phyloP scores from a whole-genome alignment of 2,329 filamentous ascomycete species.

The Pseudomassariella vexata region DNA sequence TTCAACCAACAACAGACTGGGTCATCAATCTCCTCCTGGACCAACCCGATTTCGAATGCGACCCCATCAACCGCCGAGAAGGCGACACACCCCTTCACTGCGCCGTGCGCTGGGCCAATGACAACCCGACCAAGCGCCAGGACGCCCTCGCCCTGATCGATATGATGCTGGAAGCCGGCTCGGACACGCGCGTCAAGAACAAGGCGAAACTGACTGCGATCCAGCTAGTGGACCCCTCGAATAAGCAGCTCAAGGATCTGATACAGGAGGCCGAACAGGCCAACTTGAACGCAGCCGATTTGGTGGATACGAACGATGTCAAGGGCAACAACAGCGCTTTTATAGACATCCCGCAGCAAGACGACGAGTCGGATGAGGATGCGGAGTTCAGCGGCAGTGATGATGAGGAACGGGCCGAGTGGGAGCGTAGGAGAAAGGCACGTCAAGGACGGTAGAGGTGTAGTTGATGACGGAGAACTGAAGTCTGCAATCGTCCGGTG shows the following conservation, averaged over 20 bases:
- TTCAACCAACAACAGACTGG: conserved; percentile 50
- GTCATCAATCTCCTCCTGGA: conserved; percentile 77
- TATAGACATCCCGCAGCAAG: conserved; percentile 15
- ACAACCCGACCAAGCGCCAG: conserved; percentile 56
- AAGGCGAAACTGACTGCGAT: conserved; percentile 66
- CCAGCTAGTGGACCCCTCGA: conserved; percentile 69
- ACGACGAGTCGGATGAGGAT: conserved; percentile 43
- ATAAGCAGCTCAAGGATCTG: conserved; percentile 53
- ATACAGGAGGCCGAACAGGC: conserved; percentile 69
- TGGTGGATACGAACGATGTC: conserved; percentile 33
- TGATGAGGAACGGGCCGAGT: conserved; percentile 58
- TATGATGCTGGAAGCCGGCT: conserved; percentile 78
- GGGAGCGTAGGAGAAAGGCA: conserved; percentile 41
- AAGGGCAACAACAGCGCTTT: conserved; percentile 12
- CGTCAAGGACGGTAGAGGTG: conserved; percentile 26
- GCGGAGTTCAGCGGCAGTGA: conserved; percentile 60
- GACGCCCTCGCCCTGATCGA: conserved; percentile 63
- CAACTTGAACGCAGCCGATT: conserved; percentile 51
- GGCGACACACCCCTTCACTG: conserved; percentile 76
- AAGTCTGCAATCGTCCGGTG: too few species aligned
- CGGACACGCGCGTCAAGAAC: conserved; percentile 54
- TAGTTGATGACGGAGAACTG: too few species aligned
- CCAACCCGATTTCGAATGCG: conserved; percentile 80
- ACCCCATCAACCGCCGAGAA: conserved; percentile 65
- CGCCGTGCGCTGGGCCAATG: conserved; percentile 73